phyloP scores from a whole-genome alignment of 2,329 filamentous ascomycete species.

The Orbilia oligospora region DNA sequence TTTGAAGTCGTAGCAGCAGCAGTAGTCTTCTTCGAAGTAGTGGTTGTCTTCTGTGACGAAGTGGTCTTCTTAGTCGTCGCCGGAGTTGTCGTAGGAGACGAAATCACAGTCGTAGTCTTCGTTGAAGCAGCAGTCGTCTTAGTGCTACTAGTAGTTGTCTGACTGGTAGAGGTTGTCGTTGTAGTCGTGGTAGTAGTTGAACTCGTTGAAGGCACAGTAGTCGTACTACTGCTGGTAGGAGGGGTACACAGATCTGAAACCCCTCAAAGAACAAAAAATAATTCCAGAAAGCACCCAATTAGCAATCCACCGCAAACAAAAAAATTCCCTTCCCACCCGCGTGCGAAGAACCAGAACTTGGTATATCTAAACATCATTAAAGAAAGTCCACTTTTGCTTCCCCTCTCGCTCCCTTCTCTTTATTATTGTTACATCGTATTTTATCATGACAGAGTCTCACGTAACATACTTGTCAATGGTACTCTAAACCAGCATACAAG shows the following conservation, averaged over 20 bases:
- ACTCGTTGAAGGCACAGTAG: neutral
- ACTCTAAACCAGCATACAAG: slow-evolving; percentile 54
- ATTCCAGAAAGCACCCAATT: slow-evolving; percentile 19
- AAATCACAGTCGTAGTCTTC: neutral
- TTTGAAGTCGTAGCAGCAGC: neutral
- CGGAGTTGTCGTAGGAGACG: neutral
- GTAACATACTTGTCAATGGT: slow-evolving; percentile 1
- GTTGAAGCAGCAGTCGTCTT: neutral
- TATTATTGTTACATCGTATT: slow-evolving; percentile 13
- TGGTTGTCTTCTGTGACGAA: neutral
- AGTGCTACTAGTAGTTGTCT: neutral
- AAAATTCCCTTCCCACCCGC: neutral
- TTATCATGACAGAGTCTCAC: neutral
- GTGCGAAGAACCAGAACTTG: neutral
- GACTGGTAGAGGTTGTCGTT: slow-evolving; percentile 3
- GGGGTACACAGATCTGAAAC: slow-evolving; percentile 8
- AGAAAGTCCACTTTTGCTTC: neutral
- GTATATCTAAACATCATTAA: slow-evolving; percentile 23
- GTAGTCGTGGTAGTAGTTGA: neutral
- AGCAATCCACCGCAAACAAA: slow-evolving; percentile 19
- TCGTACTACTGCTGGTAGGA: slow-evolving; percentile 1
- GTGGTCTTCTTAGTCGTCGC: slow-evolving; percentile 17
- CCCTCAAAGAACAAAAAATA: slow-evolving; percentile 3
- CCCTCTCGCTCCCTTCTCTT: neutral
- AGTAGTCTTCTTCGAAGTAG: neutral